A percentile compares a stretch with the other conserved stretches of the same genome.
phyloP scores from a whole-genome alignment of 495 filamentous ascomycete species.

The Penicillium canariense region DNA sequence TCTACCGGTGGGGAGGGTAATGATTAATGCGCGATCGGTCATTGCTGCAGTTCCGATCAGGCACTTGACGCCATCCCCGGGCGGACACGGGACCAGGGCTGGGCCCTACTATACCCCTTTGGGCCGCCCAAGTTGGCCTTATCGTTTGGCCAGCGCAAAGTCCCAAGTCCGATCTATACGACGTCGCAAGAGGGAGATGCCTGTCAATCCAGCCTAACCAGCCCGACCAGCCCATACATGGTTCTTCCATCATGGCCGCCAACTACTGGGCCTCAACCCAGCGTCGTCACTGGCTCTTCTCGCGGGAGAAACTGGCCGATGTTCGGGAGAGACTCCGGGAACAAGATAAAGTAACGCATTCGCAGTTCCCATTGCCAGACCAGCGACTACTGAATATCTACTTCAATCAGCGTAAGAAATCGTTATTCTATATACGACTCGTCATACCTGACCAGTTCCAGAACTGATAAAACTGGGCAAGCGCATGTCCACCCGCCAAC shows the following conservation, averaged over 20 bases:
- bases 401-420: constrained; percentile 73
- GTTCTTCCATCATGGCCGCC: constrained; percentile 69
- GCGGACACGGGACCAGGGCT: constrained; percentile 36
- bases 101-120: constrained; percentile 39
- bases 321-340: constrained; percentile 71
- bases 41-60: constrained; percentile 29
- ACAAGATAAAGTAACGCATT: constrained; percentile 65
- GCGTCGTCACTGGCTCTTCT: constrained; percentile 84
- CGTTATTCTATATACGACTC: constrained; percentile 17
- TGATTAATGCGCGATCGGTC: constrained; percentile 38
- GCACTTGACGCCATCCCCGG: constrained; percentile 35
- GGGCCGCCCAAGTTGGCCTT: constrained; percentile 18
- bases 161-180: not conserved
- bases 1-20: constrained; percentile 18
- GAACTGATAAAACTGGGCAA: constrained; percentile 81
- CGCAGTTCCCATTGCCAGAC: constrained; percentile 79
- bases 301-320: constrained; percentile 70
- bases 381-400: constrained; percentile 82
- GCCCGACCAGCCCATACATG: too few species aligned
- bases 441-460: constrained; percentile 24
- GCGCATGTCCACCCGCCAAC: constrained; percentile 75
- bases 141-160: not conserved
- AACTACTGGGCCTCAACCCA: constrained; percentile 98
- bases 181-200: too few species aligned
- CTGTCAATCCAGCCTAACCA: too few species aligned